Conservation (phyloP, 2,329 filamentous ascomycete species). For the Penicillium italicum region DNA sequence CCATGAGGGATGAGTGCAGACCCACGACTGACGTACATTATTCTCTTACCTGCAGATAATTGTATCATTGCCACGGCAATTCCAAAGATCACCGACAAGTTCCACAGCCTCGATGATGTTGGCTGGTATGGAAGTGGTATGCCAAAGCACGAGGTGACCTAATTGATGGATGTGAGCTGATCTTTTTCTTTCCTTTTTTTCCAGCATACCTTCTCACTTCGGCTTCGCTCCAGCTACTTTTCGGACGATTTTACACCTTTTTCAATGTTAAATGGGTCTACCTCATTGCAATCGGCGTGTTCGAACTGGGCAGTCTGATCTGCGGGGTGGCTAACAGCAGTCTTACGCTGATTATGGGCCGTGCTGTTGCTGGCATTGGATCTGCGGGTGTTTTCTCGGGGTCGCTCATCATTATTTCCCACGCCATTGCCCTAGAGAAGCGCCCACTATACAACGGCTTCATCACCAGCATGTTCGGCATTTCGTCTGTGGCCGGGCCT, state of each 20-base stretch:
- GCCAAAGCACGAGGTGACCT: background rate
- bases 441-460: constrained; percentile 45
- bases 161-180: background rate
- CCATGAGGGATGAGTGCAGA: background rate
- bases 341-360: constrained; percentile 32
- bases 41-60: background rate
- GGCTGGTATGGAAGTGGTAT: constrained; percentile 57
- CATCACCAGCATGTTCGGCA: constrained; percentile 55
- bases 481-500: constrained; percentile 46
- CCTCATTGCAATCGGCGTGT: constrained; percentile 31
- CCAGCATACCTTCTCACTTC: constrained; percentile 32
- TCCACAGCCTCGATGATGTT: constrained; percentile 48
- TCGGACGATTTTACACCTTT: constrained; percentile 34
- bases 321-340: constrained; percentile 34
- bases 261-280: constrained; percentile 36
- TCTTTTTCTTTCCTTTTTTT: background rate
- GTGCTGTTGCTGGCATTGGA: constrained; percentile 35
- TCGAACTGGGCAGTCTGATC: constrained; percentile 38
- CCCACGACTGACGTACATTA: background rate
- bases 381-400: constrained; percentile 33
- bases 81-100: constrained; percentile 17
- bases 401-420: constrained; percentile 24
- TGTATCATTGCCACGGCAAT: constrained; percentile 8
- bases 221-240: constrained; percentile 35
- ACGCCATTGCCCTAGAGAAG: constrained; percentile 51